Conservation (phyloP, 2,329 filamentous ascomycete species). For the Albophoma yamanashiensis region DNA sequence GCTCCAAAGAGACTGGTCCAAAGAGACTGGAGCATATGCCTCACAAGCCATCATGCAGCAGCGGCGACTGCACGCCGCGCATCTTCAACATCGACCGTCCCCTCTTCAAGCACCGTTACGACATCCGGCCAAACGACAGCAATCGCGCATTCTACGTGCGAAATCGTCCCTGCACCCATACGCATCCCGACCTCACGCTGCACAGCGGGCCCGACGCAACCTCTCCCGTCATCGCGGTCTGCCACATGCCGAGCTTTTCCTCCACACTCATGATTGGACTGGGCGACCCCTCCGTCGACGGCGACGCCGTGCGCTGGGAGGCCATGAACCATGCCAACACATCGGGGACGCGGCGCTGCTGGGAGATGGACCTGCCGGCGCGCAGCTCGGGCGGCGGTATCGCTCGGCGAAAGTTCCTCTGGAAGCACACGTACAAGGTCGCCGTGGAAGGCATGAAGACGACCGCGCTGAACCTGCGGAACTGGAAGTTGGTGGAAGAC, state of each 20-base stretch:
- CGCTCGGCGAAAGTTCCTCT: not conserved
- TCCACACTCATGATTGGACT: conserved; percentile 2
- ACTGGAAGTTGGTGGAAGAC: conserved; percentile 5
- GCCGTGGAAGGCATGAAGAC: conserved; percentile 6
- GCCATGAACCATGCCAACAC: not conserved
- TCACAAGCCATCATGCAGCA: not conserved
- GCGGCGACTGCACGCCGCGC: not conserved
- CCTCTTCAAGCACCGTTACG: not conserved
- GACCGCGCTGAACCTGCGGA: conserved; percentile 2
- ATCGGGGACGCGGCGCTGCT: conserved; percentile 2
- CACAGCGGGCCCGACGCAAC: conserved; percentile 1
- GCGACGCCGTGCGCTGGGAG: conserved; percentile 1
- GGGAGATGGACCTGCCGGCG: conserved; percentile 2
- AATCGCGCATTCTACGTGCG: not conserved
- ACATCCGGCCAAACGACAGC: not conserved
- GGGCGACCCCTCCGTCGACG: not conserved
- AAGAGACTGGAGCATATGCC: not conserved
- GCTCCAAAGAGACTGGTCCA: not conserved
- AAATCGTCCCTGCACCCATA: not conserved
- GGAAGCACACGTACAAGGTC: conserved; percentile 6
- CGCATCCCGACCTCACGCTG: not conserved
- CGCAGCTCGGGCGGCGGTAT: not conserved
- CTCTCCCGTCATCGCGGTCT: conserved; percentile 3
- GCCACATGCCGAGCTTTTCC: conserved; percentile 1
- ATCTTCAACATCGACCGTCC: not conserved